Conservation (phyloP, 352 stramenopile species). For the Phytophthora megakarya region DNA sequence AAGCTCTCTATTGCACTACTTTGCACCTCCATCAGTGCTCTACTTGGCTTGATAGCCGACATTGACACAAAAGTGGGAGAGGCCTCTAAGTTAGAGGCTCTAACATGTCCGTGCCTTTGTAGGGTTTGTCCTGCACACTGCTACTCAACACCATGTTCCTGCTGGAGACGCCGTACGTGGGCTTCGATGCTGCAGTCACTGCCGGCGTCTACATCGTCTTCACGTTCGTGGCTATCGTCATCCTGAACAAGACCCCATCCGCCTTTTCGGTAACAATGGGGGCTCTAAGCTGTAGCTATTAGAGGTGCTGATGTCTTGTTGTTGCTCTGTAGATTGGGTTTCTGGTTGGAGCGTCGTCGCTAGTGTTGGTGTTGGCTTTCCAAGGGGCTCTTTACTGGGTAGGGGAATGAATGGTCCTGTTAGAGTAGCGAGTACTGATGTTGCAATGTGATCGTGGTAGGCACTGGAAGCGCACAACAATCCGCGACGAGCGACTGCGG, state of each 20-base stretch:
- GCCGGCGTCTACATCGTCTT: slow-evolving; percentile 65
- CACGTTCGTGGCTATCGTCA: slow-evolving; percentile 75
- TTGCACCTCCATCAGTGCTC: slow-evolving; percentile 5
- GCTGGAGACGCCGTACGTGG: slow-evolving; percentile 67
- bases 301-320: background rate
- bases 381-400: slow-evolving; percentile 78
- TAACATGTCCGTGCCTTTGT: slow-evolving; percentile 4
- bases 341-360: slow-evolving; percentile 65
- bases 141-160: slow-evolving; percentile 76
- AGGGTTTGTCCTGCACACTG: slow-evolving; percentile 66
- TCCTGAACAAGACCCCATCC: slow-evolving; percentile 82
- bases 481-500: slow-evolving; percentile 35
- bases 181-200: slow-evolving; percentile 72
- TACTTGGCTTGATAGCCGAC: background rate
- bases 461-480: slow-evolving; percentile 49
- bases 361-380: slow-evolving; percentile 74
- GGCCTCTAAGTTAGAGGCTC: too few relatives aligned
- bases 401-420: background rate
- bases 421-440: background rate
- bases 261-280: slow-evolving; percentile 64
- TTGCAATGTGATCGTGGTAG: slow-evolving; percentile 21
- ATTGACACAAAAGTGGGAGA: background rate
- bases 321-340: slow-evolving; percentile 61
- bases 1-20: slow-evolving; percentile 4
- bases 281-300: background rate